Percentiles rank a stretch among this genome's conserved stretches.
Evolutionary conservation across 345 rosid genomes (phyloP).

Genomic region (Ricinus communis): DNA sequence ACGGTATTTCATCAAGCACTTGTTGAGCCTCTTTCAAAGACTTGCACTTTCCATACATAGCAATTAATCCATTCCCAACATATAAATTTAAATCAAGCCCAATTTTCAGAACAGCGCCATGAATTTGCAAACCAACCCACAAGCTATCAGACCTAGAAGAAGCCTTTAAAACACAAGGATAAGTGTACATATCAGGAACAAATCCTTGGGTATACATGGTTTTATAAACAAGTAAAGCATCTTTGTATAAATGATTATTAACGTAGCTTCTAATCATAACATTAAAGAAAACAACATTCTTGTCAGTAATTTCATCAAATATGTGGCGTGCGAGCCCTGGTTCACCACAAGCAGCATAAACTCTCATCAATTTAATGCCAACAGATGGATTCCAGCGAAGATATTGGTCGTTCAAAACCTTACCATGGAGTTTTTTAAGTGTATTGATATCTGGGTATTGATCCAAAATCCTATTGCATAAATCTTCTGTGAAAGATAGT

Average conservation of each 20-base stretch:
- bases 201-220: slow-evolving; percentile 40
- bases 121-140: slow-evolving; percentile 56
- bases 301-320: slow-evolving; percentile 65
- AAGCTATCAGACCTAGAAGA: slow-evolving; percentile 56
- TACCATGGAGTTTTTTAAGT: slow-evolving; percentile 46
- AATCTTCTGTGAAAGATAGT: slow-evolving; percentile 23
- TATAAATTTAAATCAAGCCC: slow-evolving; percentile 55
- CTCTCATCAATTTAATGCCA: slow-evolving; percentile 59
- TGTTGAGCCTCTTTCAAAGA: slow-evolving; percentile 53
- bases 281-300: slow-evolving; percentile 63
- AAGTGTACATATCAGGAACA: slow-evolving; percentile 63
- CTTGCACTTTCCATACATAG: slow-evolving; percentile 74
- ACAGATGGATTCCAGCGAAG: slow-evolving; percentile 43
- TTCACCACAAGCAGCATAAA: slow-evolving; percentile 49
- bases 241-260: slow-evolving; percentile 42
- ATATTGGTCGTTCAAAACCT: slow-evolving; percentile 29
- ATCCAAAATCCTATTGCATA: slow-evolving; percentile 48
- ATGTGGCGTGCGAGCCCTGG: slow-evolving; percentile 50
- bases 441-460: slow-evolving; percentile 48
- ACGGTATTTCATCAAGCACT: slow-evolving; percentile 59
- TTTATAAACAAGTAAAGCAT: slow-evolving; percentile 46
- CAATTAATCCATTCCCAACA: slow-evolving; percentile 61
- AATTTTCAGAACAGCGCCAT: slow-evolving; percentile 46
- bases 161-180: slow-evolving; percentile 72
- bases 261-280: slow-evolving; percentile 78